Conservation (phyloP, 139 green algal genomes). For the Coelastrella sp. region DNA sequence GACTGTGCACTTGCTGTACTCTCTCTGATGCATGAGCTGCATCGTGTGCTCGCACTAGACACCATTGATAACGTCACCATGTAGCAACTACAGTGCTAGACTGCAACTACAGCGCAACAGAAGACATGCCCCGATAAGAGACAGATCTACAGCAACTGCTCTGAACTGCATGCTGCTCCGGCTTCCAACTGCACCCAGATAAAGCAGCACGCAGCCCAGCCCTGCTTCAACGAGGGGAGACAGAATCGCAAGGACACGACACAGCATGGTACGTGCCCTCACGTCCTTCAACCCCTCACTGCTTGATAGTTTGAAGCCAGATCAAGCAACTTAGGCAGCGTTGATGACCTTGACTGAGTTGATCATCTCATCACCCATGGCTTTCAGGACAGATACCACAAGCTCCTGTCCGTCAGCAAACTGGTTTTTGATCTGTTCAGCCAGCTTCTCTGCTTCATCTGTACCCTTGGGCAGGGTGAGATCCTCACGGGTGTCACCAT, state of each 20-base stretch:
- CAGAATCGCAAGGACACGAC: no score
- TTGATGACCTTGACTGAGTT: conserved; percentile 81
- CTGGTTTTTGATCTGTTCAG: conserved; percentile 82
- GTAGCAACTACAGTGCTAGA: no score
- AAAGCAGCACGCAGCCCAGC: no score
- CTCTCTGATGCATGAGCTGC: background rate
- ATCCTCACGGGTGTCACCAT: conserved; percentile 95
- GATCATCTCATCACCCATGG: conserved; percentile 87
- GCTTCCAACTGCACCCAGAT: no score
- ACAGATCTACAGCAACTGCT: background rate
- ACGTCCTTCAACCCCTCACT: no score
- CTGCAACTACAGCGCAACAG: no score
- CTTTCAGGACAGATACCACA: conserved; percentile 92
- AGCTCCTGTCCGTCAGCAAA: conserved; percentile 95
- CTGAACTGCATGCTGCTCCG: background rate
- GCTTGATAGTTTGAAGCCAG: background rate
- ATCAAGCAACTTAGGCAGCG: background rate
- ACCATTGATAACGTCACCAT: no score
- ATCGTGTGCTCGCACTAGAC: background rate
- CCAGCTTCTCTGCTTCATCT: conserved; percentile 90
- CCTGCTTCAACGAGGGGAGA: no score
- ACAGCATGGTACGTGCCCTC: no score
- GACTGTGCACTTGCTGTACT: background rate
- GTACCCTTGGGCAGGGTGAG: conserved; percentile 93
- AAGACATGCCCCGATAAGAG: background rate